Percentiles rank a stretch among this genome's conserved stretches.
These are phyloP conservation scores for Kentomonas sorsogonicus DNA, from an alignment of 208 protist species.

Conservation along the genomic window DNA sequence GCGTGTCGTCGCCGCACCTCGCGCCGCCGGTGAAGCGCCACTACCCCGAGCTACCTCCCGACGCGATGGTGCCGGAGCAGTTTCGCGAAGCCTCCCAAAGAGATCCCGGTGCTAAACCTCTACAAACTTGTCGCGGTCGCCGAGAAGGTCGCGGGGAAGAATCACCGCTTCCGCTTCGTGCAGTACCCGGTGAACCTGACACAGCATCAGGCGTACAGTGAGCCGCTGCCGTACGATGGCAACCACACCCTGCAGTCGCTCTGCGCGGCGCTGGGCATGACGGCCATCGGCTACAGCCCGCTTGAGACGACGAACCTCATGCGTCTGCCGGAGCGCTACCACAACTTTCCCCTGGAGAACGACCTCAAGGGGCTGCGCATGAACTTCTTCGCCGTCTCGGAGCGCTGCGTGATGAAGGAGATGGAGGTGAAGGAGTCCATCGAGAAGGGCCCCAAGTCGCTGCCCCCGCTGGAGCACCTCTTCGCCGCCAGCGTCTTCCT, in stretches of 20 bases:
- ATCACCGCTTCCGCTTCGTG: constrained; percentile 83
- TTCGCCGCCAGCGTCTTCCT: constrained; percentile 80
- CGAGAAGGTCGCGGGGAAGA: constrained; percentile 41
- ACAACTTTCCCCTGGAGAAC: constrained; percentile 82
- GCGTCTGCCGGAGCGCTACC: constrained; percentile 82
- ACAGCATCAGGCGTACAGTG: constrained; percentile 63
- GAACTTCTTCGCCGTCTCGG: constrained; percentile 84
- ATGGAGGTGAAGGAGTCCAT: constrained; percentile 85
- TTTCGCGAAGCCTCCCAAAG: constrained; percentile 46
- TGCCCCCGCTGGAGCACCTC: constrained; percentile 76
- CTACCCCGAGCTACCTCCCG: constrained; percentile 62
- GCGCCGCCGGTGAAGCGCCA: constrained; percentile 63
- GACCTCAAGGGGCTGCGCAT: constrained; percentile 78
- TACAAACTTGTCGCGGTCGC: constrained; percentile 69
- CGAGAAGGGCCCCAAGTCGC: constrained; percentile 64
- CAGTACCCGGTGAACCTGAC: constrained; percentile 88
- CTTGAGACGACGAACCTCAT: constrained; percentile 80
- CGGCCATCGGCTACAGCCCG: constrained; percentile 73
- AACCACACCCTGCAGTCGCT: constrained; percentile 76
- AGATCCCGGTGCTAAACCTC: constrained; percentile 56
- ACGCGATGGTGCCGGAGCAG: constrained; percentile 75
- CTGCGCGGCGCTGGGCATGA: constrained; percentile 58
- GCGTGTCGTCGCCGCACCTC: constrained; percentile 71
- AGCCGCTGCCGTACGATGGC: constrained; percentile 72
- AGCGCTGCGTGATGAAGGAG: constrained; percentile 80